Conservation (phyloP, 495 filamentous ascomycete genomes). For the Aspergillus taichungensis region DNA sequence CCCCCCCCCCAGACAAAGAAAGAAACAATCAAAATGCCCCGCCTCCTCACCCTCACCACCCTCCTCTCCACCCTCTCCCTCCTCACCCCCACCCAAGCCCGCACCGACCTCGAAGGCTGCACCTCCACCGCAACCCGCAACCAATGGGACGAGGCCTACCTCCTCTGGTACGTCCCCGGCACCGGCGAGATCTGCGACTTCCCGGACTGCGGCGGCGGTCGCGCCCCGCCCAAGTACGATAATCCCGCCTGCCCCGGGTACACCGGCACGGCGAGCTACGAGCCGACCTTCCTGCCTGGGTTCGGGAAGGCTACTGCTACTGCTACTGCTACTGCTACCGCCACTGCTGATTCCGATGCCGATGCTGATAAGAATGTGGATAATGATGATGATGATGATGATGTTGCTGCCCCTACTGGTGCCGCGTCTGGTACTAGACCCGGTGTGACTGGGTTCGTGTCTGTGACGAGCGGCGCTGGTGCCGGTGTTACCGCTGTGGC, state of each 20-base stretch:
- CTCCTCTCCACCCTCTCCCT: slow-evolving; percentile 13
- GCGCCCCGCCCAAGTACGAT: slow-evolving; percentile 50
- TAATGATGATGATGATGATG: too few species aligned
- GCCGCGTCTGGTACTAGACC: too few species aligned
- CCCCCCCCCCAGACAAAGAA: too few species aligned
- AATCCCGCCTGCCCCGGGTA: slow-evolving; percentile 53
- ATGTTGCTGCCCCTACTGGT: too few species aligned
- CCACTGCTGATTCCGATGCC: too few species aligned
- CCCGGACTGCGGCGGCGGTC: slow-evolving; percentile 57
- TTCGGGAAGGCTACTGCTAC: slow-evolving; percentile 11
- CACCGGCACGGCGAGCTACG: slow-evolving; percentile 45
- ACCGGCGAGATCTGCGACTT: slow-evolving; percentile 52
- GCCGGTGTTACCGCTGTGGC: too few species aligned
- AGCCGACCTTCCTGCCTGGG: slow-evolving; percentile 39
- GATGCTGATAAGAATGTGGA: too few species aligned
- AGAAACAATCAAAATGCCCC: slow-evolving; percentile 14
- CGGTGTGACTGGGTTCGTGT: too few species aligned
- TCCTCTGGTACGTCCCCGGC: slow-evolving; percentile 45
- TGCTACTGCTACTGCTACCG: slow-evolving; percentile 8
- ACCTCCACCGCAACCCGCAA: slow-evolving; percentile 19
- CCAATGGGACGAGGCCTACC: slow-evolving; percentile 29
- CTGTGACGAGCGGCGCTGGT: too few species aligned
- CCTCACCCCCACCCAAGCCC: slow-evolving; percentile 12
- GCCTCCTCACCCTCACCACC: slow-evolving; percentile 10
- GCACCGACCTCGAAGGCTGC: slow-evolving; percentile 23